phyloP scores from a whole-genome alignment of 306 rosid species.

The Acacia confusa region DNA sequence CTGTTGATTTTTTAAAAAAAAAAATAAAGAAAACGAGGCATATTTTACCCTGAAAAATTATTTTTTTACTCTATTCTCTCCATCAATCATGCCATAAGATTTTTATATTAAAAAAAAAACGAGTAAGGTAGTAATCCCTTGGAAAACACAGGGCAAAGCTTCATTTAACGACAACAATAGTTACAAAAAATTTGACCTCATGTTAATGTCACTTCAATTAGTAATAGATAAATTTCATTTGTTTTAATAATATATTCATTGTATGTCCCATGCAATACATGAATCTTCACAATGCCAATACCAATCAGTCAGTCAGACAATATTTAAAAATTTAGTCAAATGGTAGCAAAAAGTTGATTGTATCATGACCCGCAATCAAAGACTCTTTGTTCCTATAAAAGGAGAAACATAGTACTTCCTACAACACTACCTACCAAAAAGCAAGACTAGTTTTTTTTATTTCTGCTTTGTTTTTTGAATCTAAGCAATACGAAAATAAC shows the following conservation, averaged over 20 bases:
- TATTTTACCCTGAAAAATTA: not conserved
- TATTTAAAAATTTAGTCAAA: not conserved
- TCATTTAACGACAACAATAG: not conserved
- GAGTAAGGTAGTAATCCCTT: not conserved
- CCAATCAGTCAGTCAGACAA: not conserved
- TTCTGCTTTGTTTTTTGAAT: not conserved
- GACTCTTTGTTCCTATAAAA: not conserved
- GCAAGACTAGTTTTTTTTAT: not conserved
- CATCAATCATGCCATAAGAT: not conserved
- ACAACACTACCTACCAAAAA: not conserved
- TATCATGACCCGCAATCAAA: not conserved
- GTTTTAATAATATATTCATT: not conserved
- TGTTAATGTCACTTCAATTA: not conserved
- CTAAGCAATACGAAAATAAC: not conserved
- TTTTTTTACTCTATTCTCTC: not conserved
- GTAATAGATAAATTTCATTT: not conserved
- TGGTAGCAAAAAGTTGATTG: not conserved
- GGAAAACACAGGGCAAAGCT: not conserved
- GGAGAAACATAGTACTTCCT: not conserved
- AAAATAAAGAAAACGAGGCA: not conserved
- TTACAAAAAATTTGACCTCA: not conserved
- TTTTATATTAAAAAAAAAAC: too few relatives aligned
- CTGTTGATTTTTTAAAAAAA: not conserved
- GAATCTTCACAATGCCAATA: not conserved
- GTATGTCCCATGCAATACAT: not conserved